Percentiles rank a stretch among this genome's conserved stretches.
Conservation (phyloP, 257 asterid genomes). For the Asclepias syriaca region DNA sequence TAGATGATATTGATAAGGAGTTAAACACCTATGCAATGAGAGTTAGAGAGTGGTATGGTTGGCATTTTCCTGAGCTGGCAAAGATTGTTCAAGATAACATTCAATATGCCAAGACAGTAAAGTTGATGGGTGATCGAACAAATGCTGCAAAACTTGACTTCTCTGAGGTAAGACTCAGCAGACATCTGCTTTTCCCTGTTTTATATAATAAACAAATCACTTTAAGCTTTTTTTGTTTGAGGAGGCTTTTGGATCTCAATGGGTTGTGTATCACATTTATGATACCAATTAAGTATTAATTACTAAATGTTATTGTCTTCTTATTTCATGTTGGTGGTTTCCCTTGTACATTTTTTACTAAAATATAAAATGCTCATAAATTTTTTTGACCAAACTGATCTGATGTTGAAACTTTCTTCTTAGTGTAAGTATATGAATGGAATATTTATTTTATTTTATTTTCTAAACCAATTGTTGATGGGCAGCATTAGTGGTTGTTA, state of each 20-base stretch:
- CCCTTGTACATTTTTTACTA: background rate
- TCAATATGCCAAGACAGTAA: conserved; percentile 67
- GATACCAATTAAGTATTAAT: background rate
- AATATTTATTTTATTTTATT: background rate
- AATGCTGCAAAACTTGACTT: conserved; percentile 85
- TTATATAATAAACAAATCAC: too few relatives aligned
- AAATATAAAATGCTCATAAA: background rate
- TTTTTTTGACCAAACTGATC: background rate
- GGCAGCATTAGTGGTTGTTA: too few relatives aligned
- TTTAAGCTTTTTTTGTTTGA: background rate
- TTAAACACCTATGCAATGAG: conserved; percentile 91
- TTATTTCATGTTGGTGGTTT: background rate
- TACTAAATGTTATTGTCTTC: background rate
- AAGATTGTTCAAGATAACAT: conserved; percentile 80
- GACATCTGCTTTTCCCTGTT: background rate
- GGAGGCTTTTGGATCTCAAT: background rate
- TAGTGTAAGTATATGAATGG: background rate
- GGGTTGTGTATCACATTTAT: background rate
- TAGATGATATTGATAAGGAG: conserved; percentile 94
- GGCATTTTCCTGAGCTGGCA: conserved; percentile 96
- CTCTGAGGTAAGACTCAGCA: conserved; percentile 51
- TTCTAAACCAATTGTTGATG: background rate
- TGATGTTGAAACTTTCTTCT: background rate
- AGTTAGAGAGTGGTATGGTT: conserved; percentile 93
- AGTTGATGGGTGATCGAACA: conserved; percentile 77